Base-by-base conservation (phyloP, 1,284 basidiomycete genomes). In the Mycena citricolor region DNA sequence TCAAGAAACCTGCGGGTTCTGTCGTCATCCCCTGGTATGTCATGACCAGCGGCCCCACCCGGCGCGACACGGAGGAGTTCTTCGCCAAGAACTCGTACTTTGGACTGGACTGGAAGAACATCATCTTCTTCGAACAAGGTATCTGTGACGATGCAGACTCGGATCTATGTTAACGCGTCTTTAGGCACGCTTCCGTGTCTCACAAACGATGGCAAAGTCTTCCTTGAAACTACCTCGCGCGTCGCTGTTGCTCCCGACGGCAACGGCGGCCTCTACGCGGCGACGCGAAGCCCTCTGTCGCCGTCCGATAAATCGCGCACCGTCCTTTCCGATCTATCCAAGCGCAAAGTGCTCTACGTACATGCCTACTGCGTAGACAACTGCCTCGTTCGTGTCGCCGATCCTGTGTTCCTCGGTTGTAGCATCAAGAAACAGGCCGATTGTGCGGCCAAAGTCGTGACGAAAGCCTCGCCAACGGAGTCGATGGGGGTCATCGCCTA, bases 351-450 rank as follows among this genome's bases (percentile, higher is more conserved):
- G 60, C 76, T 83, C 49, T 97, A 94, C 68, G 76, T 99, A 32
- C 95, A 99, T 68, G 90, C 85, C 1, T 98, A 97, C 72, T 87
- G 95, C 58, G 95, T 99, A 57, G 97, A 99, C 76, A 99, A 99
- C 74, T 99, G 95, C 68, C 89, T 99, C 52, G 97, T 98, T 57
- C 83, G 86, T 54, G 92, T 99, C 44, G 95, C 94, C 44, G 97
- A 99, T 65, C 97, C 97, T 13, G 80, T 93, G 62, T 99, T 99
- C 75, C 68, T 99, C 57, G 97, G 97, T 25, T 94, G 89, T 68
- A 90, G 90, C 68, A 88, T 99, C 65, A 68, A 76, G 49, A 91
- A 90, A 57, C 71, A 84, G 49, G 86, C 90, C 11, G 87, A 92
- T 54, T 94, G 91, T 58, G 94, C 93, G 25, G 91, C 94, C 46